Base-by-base conservation (phyloP, 805 yeast species). In the Wickerhamomyces bovis region DNA sequence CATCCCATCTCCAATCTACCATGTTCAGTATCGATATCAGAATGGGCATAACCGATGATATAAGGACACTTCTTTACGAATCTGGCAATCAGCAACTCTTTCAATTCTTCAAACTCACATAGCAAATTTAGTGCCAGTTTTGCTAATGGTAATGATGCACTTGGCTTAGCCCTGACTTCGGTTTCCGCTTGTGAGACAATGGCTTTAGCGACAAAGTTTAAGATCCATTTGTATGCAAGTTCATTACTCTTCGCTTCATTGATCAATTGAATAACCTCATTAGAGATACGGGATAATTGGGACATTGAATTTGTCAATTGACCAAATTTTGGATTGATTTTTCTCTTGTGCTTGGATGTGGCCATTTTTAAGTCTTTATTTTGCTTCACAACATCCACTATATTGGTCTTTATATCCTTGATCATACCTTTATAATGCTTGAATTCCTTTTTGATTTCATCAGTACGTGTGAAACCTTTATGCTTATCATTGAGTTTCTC, bases 31-130 rank as follows among this genome's bases (percentile, higher is more conserved):
- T 83, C 88, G 25, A 85, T 78, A 2, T 75, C 47, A 57, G 95
- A 83, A 1, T 38, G 39, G 16, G 85, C 73, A 62, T 75, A 92
- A 0, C 99, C 99, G 41, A 94, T 81, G 18, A 90, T 76, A 49
- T 76, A 77, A 1, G 98, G 97, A 60, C 98, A 94, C 58, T 89
- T 89, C 64, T 92, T 92, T 30, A 89, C 86, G 60, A 90, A 78
- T 52, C 98, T 75, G 0, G 98, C 95, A 59, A 81, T 67, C 25
- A 72, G 52, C 11, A 64, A 60, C 26, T 69, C 70, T 38, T 62
- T 57, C 48, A 72, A 51, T 30, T 71, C 76, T 0, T 77, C 74
- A 54, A 69, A 75, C 30, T 64, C 67, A 16, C 73, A 60, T 55
- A 89, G 59, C 38, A 89, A 60, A 28, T 72, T 69, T 16, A 77